Percentiles rank a stretch among this genome's conserved stretches.
Conservation (phyloP, 331 rosid species). For the Malus hybrid region DNA sequence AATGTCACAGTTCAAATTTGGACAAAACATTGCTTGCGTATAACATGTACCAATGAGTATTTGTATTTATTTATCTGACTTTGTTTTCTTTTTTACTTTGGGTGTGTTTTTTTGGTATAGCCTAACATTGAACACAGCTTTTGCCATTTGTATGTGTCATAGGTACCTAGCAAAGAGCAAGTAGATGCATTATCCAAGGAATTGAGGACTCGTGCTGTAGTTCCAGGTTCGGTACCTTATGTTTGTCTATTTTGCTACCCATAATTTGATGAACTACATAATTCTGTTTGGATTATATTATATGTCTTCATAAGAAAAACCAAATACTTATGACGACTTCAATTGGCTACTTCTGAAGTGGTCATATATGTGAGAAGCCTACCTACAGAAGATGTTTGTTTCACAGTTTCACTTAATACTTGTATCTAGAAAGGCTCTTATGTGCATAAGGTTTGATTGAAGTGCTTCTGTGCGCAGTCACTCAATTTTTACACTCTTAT, state of each 20-base stretch:
- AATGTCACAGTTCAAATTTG: background rate
- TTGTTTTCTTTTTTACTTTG: background rate
- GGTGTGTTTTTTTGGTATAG: background rate
- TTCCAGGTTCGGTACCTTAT: constrained; percentile 61
- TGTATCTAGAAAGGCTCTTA: background rate
- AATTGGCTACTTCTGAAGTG: background rate
- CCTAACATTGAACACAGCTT: background rate
- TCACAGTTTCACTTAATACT: background rate
- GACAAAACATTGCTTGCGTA: background rate
- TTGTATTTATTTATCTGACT: background rate
- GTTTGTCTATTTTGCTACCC: background rate
- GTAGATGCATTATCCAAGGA: constrained; percentile 74
- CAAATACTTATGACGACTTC: background rate
- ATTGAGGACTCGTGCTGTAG: constrained; percentile 64
- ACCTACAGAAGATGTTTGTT: background rate
- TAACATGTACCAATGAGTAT: background rate
- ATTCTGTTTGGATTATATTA: background rate
- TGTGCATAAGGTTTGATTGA: background rate
- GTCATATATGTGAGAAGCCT: background rate
- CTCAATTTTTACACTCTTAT: no score
- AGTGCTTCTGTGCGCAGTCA: background rate
- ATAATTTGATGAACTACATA: background rate
- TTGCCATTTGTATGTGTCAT: constrained; percentile 11
- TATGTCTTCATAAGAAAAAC: background rate
- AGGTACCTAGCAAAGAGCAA: constrained; percentile 93